phyloP scores from a whole-genome alignment of 352 stramenopile genomes.

The Lagenidium sp. region DNA sequence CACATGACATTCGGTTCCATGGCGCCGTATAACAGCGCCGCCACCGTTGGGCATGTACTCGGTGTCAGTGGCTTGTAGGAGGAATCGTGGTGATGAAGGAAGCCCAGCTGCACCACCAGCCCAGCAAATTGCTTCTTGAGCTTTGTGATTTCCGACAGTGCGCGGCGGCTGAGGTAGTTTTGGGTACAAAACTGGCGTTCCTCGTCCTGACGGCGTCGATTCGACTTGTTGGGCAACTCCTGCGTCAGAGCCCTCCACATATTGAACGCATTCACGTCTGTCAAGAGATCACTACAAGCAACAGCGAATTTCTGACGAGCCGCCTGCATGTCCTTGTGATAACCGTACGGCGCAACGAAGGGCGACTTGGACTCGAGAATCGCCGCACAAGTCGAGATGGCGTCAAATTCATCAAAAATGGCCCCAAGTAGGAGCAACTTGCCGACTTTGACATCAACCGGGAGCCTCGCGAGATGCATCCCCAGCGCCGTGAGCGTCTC shows the following conservation, averaged over 20 bases:
- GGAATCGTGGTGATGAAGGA: slow-evolving; percentile 17
- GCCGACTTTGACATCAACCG: slow-evolving; percentile 94
- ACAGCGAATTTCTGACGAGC: slow-evolving; percentile 48
- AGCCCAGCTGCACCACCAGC: slow-evolving; percentile 60
- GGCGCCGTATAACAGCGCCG: slow-evolving; percentile 62
- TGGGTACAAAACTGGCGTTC: slow-evolving; percentile 52
- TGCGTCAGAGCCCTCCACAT: slow-evolving; percentile 24
- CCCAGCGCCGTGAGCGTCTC: slow-evolving; percentile 92
- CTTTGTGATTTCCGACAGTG: slow-evolving; percentile 53
- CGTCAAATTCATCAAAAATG: slow-evolving; percentile 88
- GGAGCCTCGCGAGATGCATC: slow-evolving; percentile 87
- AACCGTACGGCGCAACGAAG: slow-evolving; percentile 69
- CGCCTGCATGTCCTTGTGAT: slow-evolving; percentile 57
- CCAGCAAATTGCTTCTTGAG: slow-evolving; percentile 70
- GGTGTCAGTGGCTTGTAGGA: slow-evolving; percentile 23
- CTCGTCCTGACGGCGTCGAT: slow-evolving; percentile 12
- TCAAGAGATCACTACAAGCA: slow-evolving; percentile 60
- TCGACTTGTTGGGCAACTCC: neutral
- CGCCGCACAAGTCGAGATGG: slow-evolving; percentile 54
- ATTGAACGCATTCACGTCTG: slow-evolving; percentile 71
- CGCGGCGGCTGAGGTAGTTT: slow-evolving; percentile 50
- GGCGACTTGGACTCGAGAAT: slow-evolving; percentile 77
- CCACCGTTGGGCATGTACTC: slow-evolving; percentile 46
- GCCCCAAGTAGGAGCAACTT: slow-evolving; percentile 96
- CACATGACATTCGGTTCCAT: slow-evolving; percentile 92